Percentiles rank a stretch among this genome's conserved stretches.
These are phyloP conservation scores for Melampsora americana DNA, from an alignment of 1,284 basidiomycete species.

Conservation along the genomic window DNA sequence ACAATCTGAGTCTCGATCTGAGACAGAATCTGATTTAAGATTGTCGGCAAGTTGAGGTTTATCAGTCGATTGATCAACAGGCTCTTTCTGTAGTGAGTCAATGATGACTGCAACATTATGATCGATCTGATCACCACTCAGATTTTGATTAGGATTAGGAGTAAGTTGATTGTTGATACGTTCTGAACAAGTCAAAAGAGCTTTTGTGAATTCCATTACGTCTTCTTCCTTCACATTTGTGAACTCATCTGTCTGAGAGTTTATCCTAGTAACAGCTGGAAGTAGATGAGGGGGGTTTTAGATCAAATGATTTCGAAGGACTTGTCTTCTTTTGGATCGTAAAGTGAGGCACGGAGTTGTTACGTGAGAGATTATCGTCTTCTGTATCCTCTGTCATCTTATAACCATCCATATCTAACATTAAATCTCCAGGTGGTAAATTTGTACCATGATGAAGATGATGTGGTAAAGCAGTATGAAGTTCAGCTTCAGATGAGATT, in stretches of 20 bases:
- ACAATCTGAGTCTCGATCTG: neutral
- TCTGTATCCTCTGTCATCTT: constrained; percentile 29
- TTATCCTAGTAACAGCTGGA: neutral
- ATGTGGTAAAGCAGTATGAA: neutral
- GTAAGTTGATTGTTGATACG: constrained; percentile 10
- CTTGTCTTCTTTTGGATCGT: too few species aligned
- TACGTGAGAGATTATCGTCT: neutral
- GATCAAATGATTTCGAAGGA: too few species aligned
- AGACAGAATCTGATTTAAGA: neutral
- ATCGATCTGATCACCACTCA: constrained; percentile 11
- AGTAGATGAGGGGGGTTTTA: neutral
- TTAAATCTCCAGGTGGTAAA: constrained; percentile 20
- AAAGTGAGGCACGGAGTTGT: constrained; percentile 16
- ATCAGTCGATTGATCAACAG: neutral
- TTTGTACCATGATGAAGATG: constrained; percentile 11
- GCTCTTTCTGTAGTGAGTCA: neutral
- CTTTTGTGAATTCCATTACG: constrained; percentile 41
- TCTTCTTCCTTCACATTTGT: constrained; percentile 19
- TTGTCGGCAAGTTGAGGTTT: constrained; percentile 1
- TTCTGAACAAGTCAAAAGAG: constrained; percentile 37
- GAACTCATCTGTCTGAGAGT: neutral
- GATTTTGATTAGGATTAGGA: neutral
- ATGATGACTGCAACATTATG: constrained; percentile 18
- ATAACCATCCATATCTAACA: constrained; percentile 43
- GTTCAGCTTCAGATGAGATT: neutral